These are phyloP conservation scores for Aspergillus sp. DNA, from an alignment of 2,329 filamentous ascomycete species.

Conservation along the genomic window DNA sequence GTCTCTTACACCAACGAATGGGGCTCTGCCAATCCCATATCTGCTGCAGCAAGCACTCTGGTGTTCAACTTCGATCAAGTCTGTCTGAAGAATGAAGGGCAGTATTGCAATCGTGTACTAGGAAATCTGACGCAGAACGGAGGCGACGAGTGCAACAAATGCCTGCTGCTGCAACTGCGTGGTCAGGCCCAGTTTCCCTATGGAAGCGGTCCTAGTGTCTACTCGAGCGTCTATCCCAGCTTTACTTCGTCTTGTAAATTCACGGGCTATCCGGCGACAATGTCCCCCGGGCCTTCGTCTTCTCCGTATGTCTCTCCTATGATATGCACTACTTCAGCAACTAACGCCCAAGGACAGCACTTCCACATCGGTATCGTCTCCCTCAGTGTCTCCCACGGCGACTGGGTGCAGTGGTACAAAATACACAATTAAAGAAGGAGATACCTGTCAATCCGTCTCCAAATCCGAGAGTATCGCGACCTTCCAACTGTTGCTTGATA, in stretches of 20 bases:
- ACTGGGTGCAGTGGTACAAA: constrained; percentile 7
- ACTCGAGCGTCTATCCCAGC: constrained; percentile 29
- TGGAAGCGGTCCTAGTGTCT: constrained; percentile 6
- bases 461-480: constrained; percentile 6
- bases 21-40: constrained; percentile 4
- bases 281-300: neutral
- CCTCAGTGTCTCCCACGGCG: neutral
- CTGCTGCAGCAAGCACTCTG: neutral
- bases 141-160: constrained; percentile 5
- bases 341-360: no score
- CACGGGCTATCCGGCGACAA: constrained; percentile 17
- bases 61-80: constrained; percentile 6
- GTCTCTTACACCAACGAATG: constrained; percentile 4
- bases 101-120: constrained; percentile 8
- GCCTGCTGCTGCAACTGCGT: constrained; percentile 6
- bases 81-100: constrained; percentile 2
- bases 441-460: constrained; percentile 11
- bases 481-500: constrained; percentile 4
- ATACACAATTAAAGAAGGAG: constrained; percentile 8
- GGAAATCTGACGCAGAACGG: constrained; percentile 7
- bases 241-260: constrained; percentile 22
- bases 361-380: neutral
- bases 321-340: no score
- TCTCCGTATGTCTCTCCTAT: neutral
- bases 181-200: constrained; percentile 6